Evolutionary conservation across 2,329 filamentous ascomycete species (phyloP).

Genomic region (Paecilomyces sp.): DNA sequence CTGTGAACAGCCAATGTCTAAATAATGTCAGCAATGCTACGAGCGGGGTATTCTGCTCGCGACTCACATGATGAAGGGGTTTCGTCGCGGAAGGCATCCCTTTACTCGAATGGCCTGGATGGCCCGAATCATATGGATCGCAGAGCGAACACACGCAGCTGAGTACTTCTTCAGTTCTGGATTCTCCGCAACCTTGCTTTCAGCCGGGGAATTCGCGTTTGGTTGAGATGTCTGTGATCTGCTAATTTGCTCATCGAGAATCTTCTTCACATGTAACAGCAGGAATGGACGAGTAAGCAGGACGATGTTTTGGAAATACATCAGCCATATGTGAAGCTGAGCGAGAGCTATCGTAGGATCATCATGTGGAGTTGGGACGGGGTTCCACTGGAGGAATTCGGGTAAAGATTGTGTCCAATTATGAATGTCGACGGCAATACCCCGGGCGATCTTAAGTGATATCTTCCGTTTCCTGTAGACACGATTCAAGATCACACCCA

Average conservation of each 20-base stretch:
- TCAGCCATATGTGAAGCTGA: constrained; percentile 55
- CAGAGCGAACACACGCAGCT: constrained; percentile 45
- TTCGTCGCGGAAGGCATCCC: constrained; percentile 43
- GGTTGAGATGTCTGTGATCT: constrained; percentile 5
- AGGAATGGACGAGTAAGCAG: constrained; percentile 56
- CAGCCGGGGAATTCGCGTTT: constrained; percentile 9
- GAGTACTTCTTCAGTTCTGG: constrained; percentile 28
- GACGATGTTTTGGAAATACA: constrained; percentile 57
- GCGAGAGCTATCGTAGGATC: constrained; percentile 48
- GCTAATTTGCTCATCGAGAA: constrained; percentile 4
- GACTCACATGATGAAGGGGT: constrained; percentile 52
- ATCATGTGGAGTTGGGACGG: constrained; percentile 35
- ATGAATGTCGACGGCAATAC: constrained; percentile 49
- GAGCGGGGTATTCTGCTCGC: neutral
- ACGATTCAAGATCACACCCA: constrained; percentile 52
- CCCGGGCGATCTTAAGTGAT: constrained; percentile 50
- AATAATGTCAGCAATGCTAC: neutral
- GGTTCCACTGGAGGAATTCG: constrained; percentile 44
- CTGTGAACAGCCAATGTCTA: constrained; percentile 53
- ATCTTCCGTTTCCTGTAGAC: constrained; percentile 56
- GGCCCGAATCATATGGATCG: constrained; percentile 45
- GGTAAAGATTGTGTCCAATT: constrained; percentile 46
- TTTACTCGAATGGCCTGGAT: constrained; percentile 40
- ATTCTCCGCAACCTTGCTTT: constrained; percentile 8
- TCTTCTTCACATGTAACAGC: constrained; percentile 12